Percentiles rank a stretch among this genome's conserved stretches.
phyloP scores from a whole-genome alignment of 2,329 filamentous ascomycete genomes.

The Sclerotinia minor region DNA sequence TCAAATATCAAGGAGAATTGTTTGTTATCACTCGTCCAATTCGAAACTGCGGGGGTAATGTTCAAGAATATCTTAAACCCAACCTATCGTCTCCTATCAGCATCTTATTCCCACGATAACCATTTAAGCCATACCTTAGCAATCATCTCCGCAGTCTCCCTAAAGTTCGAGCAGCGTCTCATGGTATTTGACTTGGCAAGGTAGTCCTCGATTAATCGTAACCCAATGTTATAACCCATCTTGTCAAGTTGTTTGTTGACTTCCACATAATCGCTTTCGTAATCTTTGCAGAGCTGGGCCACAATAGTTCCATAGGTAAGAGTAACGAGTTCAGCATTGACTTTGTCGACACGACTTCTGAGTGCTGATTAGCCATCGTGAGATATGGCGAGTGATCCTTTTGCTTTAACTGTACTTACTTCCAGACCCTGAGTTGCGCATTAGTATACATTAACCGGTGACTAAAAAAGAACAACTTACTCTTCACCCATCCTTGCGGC shows the following conservation, averaged over 20 bases:
- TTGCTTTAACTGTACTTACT: slow-evolving; percentile 38
- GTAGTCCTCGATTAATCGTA: slow-evolving; percentile 95
- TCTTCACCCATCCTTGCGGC: slow-evolving; percentile 72
- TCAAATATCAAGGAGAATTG: slow-evolving; percentile 96
- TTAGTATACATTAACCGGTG: slow-evolving; percentile 32
- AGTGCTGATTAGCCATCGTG: slow-evolving; percentile 31
- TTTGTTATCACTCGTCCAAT: slow-evolving; percentile 95
- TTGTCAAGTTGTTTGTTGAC: slow-evolving; percentile 98
- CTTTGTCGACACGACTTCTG: slow-evolving; percentile 94
- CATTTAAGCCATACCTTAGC: slow-evolving; percentile 63
- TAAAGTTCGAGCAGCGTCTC: slow-evolving; percentile 87
- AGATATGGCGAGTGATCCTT: slow-evolving; percentile 33
- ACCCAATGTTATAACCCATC: slow-evolving; percentile 98
- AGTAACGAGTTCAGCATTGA: slow-evolving; percentile 95
- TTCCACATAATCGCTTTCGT: slow-evolving; percentile 88
- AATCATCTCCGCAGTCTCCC: slow-evolving; percentile 96
- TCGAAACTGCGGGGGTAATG: slow-evolving; percentile 87
- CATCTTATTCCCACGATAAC: background rate
- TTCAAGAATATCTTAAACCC: slow-evolving; percentile 99
- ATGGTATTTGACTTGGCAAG: slow-evolving; percentile 90
- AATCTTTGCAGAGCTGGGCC: slow-evolving; percentile 93
- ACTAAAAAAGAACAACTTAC: slow-evolving; percentile 50
- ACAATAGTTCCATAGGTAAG: slow-evolving; percentile 98
- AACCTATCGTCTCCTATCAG: slow-evolving; percentile 56
- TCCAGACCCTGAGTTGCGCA: slow-evolving; percentile 42